Evolutionary conservation across 305 asterid genomes (phyloP), one percentile per base, ranked within the genome.

Genomic region (Salvia sclarea): DNA sequence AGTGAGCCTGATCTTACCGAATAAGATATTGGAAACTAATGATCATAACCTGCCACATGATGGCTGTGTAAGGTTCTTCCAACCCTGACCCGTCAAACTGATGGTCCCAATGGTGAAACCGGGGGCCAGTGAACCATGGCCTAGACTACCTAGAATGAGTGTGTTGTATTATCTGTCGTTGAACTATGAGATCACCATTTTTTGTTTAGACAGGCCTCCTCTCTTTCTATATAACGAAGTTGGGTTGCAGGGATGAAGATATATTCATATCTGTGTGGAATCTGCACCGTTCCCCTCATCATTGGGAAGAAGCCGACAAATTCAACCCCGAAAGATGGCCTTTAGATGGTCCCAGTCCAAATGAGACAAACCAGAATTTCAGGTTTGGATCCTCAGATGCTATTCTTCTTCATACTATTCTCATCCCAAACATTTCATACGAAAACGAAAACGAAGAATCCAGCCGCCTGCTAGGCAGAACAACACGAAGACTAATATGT

Each of bases 261-360:
- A 84, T 94, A 55, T 94, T 94, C 78, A 89, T 94, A 77, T 94
- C 98, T 16, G 89, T 94, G 53, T 94, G 99, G 99, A 94, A 91
- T 85, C 81, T 94, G 74, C 99, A 94, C 74, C 99, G 88, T 49
- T 78, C 86, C 73, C 98, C 98, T 66, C 61, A 57, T 25, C 87
- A 61, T 55, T 91, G 98, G 99, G 92, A 89, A 74, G 95, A 94
- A 11, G 96, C 95, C 35, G 95, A 89, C 35, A 86, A 79, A 75
- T 94, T 94, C 75, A 86, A 82, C 68, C 99, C 99, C 31, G 98
- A 94, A 78, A 91, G 99, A 81, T 94, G 99, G 99, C 85, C 97
- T 73, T 75, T 91, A 69, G 97, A 94, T 79, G 97, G 98, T 72
- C 97, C 98, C 57, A 94, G 83, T 79, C 99, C 99, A 37, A 94